Evolutionary conservation across 1,284 basidiomycete species (phyloP), one percentile per base, ranked within the genome.

Genomic region (Sanghuangporus sanghuang): DNA sequence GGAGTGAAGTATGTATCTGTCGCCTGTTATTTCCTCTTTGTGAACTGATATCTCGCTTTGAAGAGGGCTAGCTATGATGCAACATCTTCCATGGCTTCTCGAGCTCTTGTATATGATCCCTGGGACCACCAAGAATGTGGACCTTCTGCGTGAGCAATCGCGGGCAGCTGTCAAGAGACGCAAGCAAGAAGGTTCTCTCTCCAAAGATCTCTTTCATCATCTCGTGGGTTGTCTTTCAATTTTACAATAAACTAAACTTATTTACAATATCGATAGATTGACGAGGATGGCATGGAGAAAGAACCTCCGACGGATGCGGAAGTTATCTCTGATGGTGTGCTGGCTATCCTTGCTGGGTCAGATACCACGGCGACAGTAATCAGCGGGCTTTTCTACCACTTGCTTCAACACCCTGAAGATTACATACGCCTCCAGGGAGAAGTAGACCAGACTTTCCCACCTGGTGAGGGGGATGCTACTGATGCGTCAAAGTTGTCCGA

Each of bases 131-230:
- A 64, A 64, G 27, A 59, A 60, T 32, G 39, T 64, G 12, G 16
- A 21, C 32, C 14, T 18, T 6, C 32, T 64, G 23, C 63, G 63
- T 12, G n/a, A 59, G 12, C 39, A 54, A 21, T 21, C 32, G 3
- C 9, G 2, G 21, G 58, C 18, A 27, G 21, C 35, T 9, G 59
- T 53, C 12, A 52, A n/a, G 42, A 50, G 27, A 16, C 62, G 64
- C 12, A 65, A 65, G 54, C 40, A 48, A 27, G 40, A 71, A 61
- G 75, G 75, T 16, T 69, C 72, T 8, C 57, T 68, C 7, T 68
- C 52, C 32, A 74, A 73, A 57, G 78, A 79, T 66, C 68, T 79
- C 6, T 78, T 78, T 65, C 71, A 76, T 61, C 71, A 79, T 53
- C 59, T 79, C 65, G 77, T 79, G 59, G 18, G 58, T 39, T 6